phyloP scores from a whole-genome alignment of 257 asterid species.

The Lycium barbarum region DNA sequence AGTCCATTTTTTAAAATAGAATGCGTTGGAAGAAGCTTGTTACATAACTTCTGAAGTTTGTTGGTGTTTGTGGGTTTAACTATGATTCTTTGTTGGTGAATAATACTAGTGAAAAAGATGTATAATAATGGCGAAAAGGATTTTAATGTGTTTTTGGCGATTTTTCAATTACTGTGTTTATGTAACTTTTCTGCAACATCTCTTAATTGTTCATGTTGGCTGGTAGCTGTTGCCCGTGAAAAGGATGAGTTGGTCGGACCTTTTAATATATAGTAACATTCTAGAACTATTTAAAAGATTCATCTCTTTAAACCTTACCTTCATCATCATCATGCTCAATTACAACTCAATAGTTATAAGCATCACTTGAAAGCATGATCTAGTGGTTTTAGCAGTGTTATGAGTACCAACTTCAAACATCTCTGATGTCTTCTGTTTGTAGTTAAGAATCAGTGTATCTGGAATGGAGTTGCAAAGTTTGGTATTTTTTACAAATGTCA shows the following conservation, averaged over 20 bases:
- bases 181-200: background rate
- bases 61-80: background rate
- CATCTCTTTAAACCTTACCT: background rate
- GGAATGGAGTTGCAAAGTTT: background rate
- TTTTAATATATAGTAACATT: background rate
- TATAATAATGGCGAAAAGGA: background rate
- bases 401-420: background rate
- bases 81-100: background rate
- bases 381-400: background rate
- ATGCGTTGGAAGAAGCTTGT: background rate
- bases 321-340: background rate
- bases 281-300: background rate
- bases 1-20: background rate
- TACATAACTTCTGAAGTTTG: background rate
- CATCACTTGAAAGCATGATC: slow-evolving; percentile 9
- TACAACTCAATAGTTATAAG: background rate
- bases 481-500: background rate
- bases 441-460: background rate
- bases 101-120: background rate
- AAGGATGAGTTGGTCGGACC: background rate
- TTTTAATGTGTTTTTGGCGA: background rate
- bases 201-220: background rate
- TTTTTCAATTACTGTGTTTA: background rate
- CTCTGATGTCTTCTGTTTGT: background rate
- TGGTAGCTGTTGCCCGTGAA: background rate